phyloP scores from a whole-genome alignment of 805 yeast genomes.

The Candida tibetensis region DNA sequence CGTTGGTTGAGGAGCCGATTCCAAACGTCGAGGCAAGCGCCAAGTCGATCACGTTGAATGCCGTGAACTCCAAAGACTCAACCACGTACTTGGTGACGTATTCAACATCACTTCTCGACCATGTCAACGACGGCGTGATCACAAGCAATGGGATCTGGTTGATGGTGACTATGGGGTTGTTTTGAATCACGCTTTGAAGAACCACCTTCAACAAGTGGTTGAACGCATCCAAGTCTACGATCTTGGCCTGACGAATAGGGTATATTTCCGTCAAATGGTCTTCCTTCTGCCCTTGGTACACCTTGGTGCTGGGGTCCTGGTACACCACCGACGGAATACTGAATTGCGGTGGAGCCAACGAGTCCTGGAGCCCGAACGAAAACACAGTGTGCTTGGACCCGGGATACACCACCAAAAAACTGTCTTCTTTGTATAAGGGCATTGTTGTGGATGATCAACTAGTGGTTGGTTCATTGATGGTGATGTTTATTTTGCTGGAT shows the following conservation, averaged over 20 bases:
- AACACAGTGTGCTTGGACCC: constrained; percentile 76
- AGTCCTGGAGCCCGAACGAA: constrained; percentile 75
- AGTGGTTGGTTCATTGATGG: constrained; percentile 1
- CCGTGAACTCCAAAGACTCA: constrained; percentile 69
- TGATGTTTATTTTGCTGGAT: not conserved
- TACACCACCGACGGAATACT: constrained; percentile 78
- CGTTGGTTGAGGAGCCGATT: constrained; percentile 59
- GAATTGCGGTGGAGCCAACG: constrained; percentile 70
- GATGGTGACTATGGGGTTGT: constrained; percentile 48
- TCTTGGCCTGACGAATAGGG: constrained; percentile 65
- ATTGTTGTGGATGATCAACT: too few species aligned
- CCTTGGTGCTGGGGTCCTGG: constrained; percentile 36
- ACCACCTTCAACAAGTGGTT: constrained; percentile 54
- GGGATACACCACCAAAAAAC: constrained; percentile 62
- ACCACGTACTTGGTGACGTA: constrained; percentile 69
- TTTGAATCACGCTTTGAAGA: constrained; percentile 36
- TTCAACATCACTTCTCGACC: constrained; percentile 72
- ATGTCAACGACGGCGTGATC: constrained; percentile 56
- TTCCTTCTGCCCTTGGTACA: constrained; percentile 39
- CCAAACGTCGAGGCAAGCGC: constrained; percentile 74
- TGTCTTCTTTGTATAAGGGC: constrained; percentile 47
- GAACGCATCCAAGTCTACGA: constrained; percentile 68
- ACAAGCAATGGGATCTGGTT: constrained; percentile 69
- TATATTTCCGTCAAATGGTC: constrained; percentile 39
- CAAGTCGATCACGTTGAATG: constrained; percentile 65